A percentile compares a stretch with the other conserved stretches of the same genome.
Evolutionary conservation across 352 stramenopile species (phyloP).

Genomic region (Phytopythium helicoides): DNA sequence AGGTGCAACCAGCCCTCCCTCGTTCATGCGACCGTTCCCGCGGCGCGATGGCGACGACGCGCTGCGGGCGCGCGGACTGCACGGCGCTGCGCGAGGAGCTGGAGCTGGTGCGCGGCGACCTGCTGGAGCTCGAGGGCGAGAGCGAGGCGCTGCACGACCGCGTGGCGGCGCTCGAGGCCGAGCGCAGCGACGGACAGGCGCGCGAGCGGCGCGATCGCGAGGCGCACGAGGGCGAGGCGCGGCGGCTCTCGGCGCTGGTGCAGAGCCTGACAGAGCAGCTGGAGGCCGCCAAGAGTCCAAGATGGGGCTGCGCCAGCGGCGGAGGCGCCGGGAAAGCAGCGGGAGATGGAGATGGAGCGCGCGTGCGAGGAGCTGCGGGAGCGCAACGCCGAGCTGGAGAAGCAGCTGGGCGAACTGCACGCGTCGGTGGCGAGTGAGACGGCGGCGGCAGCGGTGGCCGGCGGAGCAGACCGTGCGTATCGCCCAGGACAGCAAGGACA

Average conservation of each 20-base stretch:
- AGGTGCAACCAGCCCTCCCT: too few species aligned
- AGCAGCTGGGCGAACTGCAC: slow-evolving; percentile 34
- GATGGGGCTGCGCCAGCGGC: slow-evolving; percentile 5
- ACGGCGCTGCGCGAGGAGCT: slow-evolving; percentile 65
- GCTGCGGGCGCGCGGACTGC: slow-evolving; percentile 56
- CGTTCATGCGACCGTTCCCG: background rate
- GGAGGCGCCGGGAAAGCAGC: background rate
- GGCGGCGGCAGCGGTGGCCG: slow-evolving; percentile 23
- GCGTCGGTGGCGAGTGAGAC: slow-evolving; percentile 31
- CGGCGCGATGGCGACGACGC: slow-evolving; percentile 16
- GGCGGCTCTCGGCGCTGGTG: slow-evolving; percentile 14
- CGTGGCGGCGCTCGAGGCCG: slow-evolving; percentile 31
- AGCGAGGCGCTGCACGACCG: slow-evolving; percentile 69
- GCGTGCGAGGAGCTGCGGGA: slow-evolving; percentile 21
- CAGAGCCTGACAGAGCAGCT: slow-evolving; percentile 15
- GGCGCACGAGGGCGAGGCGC: slow-evolving; percentile 27
- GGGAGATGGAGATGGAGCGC: slow-evolving; percentile 5
- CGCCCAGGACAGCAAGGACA: slow-evolving; percentile 39
- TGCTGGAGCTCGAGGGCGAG: slow-evolving; percentile 60
- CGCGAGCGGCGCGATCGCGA: slow-evolving; percentile 12
- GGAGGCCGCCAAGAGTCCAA: background rate
- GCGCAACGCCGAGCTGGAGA: slow-evolving; percentile 37
- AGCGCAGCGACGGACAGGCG: slow-evolving; percentile 12
- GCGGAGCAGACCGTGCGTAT: slow-evolving; percentile 29
- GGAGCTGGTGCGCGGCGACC: slow-evolving; percentile 50